These are phyloP conservation scores for Hortiboletus campestris DNA, from an alignment of 768 basidiomycete species.

Conservation along the genomic window DNA sequence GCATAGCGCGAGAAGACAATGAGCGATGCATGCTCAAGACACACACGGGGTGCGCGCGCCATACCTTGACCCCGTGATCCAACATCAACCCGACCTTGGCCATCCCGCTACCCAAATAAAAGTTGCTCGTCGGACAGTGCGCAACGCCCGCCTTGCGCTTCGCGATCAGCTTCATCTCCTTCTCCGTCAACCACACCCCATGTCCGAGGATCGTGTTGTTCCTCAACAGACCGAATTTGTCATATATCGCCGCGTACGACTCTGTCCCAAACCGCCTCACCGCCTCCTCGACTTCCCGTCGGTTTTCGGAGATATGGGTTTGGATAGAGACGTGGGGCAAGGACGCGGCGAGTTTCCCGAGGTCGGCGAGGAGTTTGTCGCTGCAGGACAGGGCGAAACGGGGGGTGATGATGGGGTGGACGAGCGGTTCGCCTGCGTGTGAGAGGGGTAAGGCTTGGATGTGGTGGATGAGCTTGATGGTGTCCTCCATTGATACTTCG, in stretches of 20 bases:
- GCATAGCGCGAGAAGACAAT: not conserved
- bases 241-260: slow-evolving; percentile 80
- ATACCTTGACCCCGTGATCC: slow-evolving; percentile 80
- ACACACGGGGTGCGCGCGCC: not conserved
- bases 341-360: slow-evolving; percentile 56
- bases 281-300: slow-evolving; percentile 61
- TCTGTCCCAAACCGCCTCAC: slow-evolving; percentile 61
- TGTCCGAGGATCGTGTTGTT: slow-evolving; percentile 84
- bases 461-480: slow-evolving; percentile 61
- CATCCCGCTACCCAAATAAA: slow-evolving; percentile 82
- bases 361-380: slow-evolving; percentile 50
- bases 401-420: slow-evolving; percentile 88
- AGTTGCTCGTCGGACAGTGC: slow-evolving; percentile 93
- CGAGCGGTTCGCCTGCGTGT: slow-evolving; percentile 47
- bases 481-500: slow-evolving; percentile 54
- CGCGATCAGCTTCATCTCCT: slow-evolving; percentile 70
- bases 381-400: slow-evolving; percentile 92
- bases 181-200: slow-evolving; percentile 70
- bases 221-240: slow-evolving; percentile 66
- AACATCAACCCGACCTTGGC: slow-evolving; percentile 74
- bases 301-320: slow-evolving; percentile 89
- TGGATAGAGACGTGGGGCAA: slow-evolving; percentile 71
- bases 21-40: not conserved
- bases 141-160: slow-evolving; percentile 68
- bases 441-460: slow-evolving; percentile 52